Base-by-base conservation (phyloP, 2,329 filamentous ascomycete species). In the Fusarium piperis region DNA sequence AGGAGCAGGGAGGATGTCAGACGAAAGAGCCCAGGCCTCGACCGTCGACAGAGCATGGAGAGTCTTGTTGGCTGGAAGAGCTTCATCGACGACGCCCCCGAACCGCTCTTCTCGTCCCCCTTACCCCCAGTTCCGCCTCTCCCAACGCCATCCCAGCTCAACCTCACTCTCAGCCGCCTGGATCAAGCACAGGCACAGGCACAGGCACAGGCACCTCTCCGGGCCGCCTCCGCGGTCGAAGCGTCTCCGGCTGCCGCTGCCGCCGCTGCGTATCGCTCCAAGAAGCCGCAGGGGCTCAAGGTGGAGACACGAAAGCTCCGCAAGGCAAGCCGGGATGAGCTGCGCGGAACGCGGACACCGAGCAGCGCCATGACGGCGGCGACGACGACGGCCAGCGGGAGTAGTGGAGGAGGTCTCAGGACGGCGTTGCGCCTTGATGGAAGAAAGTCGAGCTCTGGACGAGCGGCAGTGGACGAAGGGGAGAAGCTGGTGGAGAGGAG, bases 111-210 rank as follows among this genome's bases (percentile, higher is more conserved):
- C 28, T 65, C 72, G 3, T 76, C 72, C 2, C 73, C 77, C 26
- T 48, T 65, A 16, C 76, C 77, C 16, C 77, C 77, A 6, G 65
- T 78, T 15, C 77, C 78, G 36, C 72, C 76, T n/a, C 60, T 77
- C 23, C 73, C 75, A 20, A 59, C 59, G 9, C 55, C 66, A n/a
- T 71, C 73, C 44, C 65, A 67, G 32, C 57, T 77, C 18, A 68
- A 66, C 16, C 59, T 68, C 35, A 52, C 57, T 15, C 55, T 73
- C 52, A 46, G 44, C 44, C 66, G 60, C 61, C 60, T 63, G 36
- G 41, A 48, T 35, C 67, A 62, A 46, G 36, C 44, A 18, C 67
- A 56, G 30, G 59, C 64, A 28, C 38, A 62, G n/a, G n/a, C n/a
- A n/a, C 67, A 62, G 39, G 36, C 44, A 18, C 67, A 56, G 35